Evolutionary conservation across 352 stramenopile genomes (phyloP).

Genomic region (Globisporangium paroecandrum): DNA sequence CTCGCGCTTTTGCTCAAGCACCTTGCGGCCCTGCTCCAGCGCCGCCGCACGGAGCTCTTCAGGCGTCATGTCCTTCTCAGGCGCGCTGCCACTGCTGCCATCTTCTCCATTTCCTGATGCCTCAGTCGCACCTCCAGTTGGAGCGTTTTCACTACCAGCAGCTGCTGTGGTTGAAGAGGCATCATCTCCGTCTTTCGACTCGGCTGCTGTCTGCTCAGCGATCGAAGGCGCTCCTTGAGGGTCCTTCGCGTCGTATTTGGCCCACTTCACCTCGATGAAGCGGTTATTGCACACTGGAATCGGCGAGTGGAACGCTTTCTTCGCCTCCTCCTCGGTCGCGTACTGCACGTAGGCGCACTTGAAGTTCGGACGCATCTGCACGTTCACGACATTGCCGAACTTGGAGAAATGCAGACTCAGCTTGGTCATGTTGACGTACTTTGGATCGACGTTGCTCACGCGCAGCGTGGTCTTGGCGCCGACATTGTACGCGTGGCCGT

Average conservation of each 20-base stretch:
- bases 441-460: conserved; percentile 82
- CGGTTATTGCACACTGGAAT: conserved; percentile 88
- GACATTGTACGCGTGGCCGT: conserved; percentile 1
- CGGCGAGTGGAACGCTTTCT: conserved; percentile 84
- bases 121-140: background rate
- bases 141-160: background rate
- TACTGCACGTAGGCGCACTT: conserved; percentile 87
- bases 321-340: conserved; percentile 73
- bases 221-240: conserved; percentile 42
- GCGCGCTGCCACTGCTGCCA: conserved; percentile 18
- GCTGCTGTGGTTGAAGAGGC: background rate
- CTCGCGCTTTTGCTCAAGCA: conserved; percentile 86
- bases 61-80: conserved; percentile 63
- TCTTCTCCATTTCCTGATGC: conserved; percentile 17
- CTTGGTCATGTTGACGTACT: conserved; percentile 89
- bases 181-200: conserved; percentile 35
- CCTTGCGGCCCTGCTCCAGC: conserved; percentile 74
- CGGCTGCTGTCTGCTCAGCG: conserved; percentile 32
- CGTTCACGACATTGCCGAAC: conserved; percentile 88
- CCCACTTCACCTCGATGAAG: conserved; percentile 88
- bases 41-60: conserved; percentile 71
- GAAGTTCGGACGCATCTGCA: conserved; percentile 80
- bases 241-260: conserved; percentile 74
- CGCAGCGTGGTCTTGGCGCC: conserved; percentile 72
- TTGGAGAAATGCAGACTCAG: conserved; percentile 85